Conservation (phyloP, 108 stramenopile genomes). For the Licmophora abbreviata region DNA sequence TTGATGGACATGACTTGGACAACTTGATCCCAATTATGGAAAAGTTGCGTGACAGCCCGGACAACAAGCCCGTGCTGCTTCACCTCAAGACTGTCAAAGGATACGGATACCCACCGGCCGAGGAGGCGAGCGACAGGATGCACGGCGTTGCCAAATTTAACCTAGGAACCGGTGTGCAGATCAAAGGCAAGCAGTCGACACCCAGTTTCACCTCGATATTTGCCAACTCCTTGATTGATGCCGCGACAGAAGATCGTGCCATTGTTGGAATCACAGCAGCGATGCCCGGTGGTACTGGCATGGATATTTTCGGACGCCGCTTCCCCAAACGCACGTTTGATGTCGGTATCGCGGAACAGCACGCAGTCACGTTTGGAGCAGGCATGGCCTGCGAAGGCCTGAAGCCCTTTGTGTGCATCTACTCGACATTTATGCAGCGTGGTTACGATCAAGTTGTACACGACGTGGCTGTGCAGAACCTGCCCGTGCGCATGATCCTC, state of each 20-base stretch:
- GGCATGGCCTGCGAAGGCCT: slow-evolving; percentile 96
- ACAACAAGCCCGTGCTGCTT: slow-evolving; percentile 86
- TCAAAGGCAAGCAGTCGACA: slow-evolving; percentile 66
- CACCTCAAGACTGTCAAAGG: slow-evolving; percentile 95
- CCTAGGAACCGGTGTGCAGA: slow-evolving; percentile 86
- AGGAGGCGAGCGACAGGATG: slow-evolving; percentile 89
- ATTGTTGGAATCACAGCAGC: slow-evolving; percentile 96
- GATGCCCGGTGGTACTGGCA: slow-evolving; percentile 98
- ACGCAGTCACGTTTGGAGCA: slow-evolving; percentile 95
- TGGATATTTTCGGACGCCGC: slow-evolving; percentile 95
- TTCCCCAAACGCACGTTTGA: slow-evolving; percentile 96
- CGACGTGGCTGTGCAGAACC: slow-evolving; percentile 94
- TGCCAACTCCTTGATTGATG: slow-evolving; percentile 88
- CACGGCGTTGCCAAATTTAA: slow-evolving; percentile 97
- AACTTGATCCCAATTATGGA: slow-evolving; percentile 94
- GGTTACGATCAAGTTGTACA: slow-evolving; percentile 97
- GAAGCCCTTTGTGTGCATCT: slow-evolving; percentile 96
- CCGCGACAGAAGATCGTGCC: slow-evolving; percentile 85
- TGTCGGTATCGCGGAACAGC: slow-evolving; percentile 98
- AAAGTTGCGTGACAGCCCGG: slow-evolving; percentile 79
- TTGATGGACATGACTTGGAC: slow-evolving; percentile 96
- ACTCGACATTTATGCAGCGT: slow-evolving; percentile 96
- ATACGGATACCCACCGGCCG: slow-evolving; percentile 93
- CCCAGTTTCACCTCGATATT: slow-evolving; percentile 91
- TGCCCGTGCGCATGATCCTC: slow-evolving; percentile 92